phyloP scores from a whole-genome alignment of 2,329 filamentous ascomycete species.

The Corinectria fuckeliana region DNA sequence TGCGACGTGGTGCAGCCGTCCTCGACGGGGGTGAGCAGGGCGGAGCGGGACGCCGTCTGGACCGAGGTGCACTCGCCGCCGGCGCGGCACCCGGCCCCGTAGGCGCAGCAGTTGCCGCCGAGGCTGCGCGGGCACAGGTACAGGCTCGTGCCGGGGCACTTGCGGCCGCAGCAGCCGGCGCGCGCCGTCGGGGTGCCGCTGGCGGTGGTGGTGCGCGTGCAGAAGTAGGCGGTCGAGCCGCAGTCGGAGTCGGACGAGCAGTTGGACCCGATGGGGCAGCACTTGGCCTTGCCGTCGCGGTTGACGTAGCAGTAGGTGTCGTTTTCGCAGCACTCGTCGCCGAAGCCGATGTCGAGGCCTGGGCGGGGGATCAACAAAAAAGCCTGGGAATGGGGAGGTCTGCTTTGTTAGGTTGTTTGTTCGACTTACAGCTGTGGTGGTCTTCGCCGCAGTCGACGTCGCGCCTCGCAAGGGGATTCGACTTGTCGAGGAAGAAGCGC shows the following conservation, averaged over 20 bases:
- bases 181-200: conserved; percentile 37
- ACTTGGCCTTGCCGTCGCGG: conserved; percentile 41
- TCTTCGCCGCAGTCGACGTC: conserved; percentile 35
- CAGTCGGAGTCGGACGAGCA: conserved; percentile 49
- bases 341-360: conserved; percentile 52
- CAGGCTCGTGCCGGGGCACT: conserved; percentile 48
- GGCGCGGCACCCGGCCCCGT: conserved; percentile 50
- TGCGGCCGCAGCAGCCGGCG: conserved; percentile 48
- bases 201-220: conserved; percentile 39
- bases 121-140: conserved; percentile 53
- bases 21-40: conserved; percentile 44
- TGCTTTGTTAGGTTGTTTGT: not conserved
- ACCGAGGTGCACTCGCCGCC: conserved; percentile 46
- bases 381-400: too few relatives aligned
- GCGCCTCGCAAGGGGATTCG: conserved; percentile 39
- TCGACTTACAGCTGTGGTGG: conserved; percentile 43
- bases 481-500: conserved; percentile 40
- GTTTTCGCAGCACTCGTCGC: conserved; percentile 51
- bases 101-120: conserved; percentile 58
- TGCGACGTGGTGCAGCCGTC: conserved; percentile 55
- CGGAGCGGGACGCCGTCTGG: conserved; percentile 31
- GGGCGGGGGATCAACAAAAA: not conserved
- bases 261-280: conserved; percentile 52
- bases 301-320: conserved; percentile 54
- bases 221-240: conserved; percentile 43